phyloP scores from a whole-genome alignment of 2,329 filamentous ascomycete species.

The Cladosporium sphaerospermum region DNA sequence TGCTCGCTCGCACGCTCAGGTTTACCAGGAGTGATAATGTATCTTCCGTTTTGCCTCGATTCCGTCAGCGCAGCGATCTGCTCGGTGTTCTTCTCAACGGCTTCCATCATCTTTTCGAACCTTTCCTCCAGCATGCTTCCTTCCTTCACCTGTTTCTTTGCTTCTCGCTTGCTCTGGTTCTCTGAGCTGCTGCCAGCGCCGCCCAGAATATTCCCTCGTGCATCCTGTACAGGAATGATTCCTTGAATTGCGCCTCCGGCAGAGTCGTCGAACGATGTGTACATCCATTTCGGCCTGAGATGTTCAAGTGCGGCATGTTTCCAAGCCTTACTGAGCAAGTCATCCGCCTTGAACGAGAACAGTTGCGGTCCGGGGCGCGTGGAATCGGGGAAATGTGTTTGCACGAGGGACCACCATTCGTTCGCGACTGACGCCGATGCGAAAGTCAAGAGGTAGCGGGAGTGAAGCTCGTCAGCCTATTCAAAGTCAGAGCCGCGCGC shows the following conservation, averaged over 20 bases:
- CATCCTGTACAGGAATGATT: constrained; percentile 27
- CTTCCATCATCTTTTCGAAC: constrained; percentile 23
- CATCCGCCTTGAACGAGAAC: constrained; percentile 27
- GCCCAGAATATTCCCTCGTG: constrained; percentile 21
- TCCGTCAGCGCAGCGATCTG: constrained; percentile 17
- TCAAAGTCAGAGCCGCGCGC: neutral
- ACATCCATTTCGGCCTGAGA: constrained; percentile 29
- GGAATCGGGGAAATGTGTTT: constrained; percentile 24
- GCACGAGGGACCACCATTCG: constrained; percentile 29
- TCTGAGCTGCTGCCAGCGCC: constrained; percentile 16
- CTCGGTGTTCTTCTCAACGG: constrained; percentile 22
- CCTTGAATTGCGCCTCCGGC: constrained; percentile 22
- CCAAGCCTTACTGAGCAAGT: constrained; percentile 25
- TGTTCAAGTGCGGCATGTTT: constrained; percentile 24
- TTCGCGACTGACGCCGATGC: constrained; percentile 25
- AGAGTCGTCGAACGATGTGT: constrained; percentile 15
- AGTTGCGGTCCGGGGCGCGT: constrained; percentile 27
- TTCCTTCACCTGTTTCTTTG: constrained; percentile 14
- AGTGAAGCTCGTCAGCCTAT: constrained; percentile 21
- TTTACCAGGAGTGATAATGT: neutral
- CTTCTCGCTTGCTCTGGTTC: constrained; percentile 12
- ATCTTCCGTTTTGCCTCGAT: neutral
- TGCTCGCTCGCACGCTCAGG: neutral
- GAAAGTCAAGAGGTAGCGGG: constrained; percentile 30
- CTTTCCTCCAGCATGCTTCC: constrained; percentile 18